Evolutionary conservation across 2,329 filamentous ascomycete genomes (phyloP).

Genomic region (Diplodia scrobiculata): DNA sequence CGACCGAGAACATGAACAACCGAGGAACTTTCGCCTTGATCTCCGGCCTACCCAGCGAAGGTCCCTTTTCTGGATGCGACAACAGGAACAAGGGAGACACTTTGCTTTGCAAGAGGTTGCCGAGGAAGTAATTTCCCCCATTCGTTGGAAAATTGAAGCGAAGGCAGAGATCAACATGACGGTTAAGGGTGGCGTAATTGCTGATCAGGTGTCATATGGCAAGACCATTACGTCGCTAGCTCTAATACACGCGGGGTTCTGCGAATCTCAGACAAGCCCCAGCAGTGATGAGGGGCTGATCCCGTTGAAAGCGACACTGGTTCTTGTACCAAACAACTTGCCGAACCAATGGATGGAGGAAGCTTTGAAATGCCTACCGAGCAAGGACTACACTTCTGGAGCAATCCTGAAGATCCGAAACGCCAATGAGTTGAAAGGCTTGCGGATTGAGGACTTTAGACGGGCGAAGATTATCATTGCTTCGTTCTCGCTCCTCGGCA

Average conservation of each 20-base stretch:
- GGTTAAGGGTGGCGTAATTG: constrained; percentile 63
- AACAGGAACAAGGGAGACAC: constrained; percentile 50
- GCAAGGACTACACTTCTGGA: constrained; percentile 38
- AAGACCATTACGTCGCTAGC: constrained; percentile 65
- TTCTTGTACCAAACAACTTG: constrained; percentile 60
- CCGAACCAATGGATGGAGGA: constrained; percentile 62
- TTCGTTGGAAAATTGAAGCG: constrained; percentile 62
- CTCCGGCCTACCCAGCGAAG: constrained; percentile 52
- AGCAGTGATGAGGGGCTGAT: constrained; percentile 40
- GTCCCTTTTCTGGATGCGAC: constrained; percentile 62
- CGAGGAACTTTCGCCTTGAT: constrained; percentile 34
- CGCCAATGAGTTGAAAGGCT: constrained; percentile 44
- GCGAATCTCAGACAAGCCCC: constrained; percentile 29
- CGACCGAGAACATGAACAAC: constrained; percentile 33
- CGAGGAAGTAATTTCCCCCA: constrained; percentile 49
- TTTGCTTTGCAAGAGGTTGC: constrained; percentile 61
- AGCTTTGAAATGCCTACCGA: constrained; percentile 54
- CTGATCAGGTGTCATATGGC: constrained; percentile 66
- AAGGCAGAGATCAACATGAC: constrained; percentile 47
- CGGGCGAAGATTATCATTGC: constrained; percentile 59
- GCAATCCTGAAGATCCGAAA: constrained; percentile 52
- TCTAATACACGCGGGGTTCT: constrained; percentile 55
- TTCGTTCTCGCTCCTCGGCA: constrained; percentile 54
- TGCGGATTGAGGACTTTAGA: constrained; percentile 51
- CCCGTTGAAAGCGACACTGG: constrained; percentile 59